Base-by-base conservation (phyloP, 108 stramenopile species). In the Cyclotella baltica region DNA sequence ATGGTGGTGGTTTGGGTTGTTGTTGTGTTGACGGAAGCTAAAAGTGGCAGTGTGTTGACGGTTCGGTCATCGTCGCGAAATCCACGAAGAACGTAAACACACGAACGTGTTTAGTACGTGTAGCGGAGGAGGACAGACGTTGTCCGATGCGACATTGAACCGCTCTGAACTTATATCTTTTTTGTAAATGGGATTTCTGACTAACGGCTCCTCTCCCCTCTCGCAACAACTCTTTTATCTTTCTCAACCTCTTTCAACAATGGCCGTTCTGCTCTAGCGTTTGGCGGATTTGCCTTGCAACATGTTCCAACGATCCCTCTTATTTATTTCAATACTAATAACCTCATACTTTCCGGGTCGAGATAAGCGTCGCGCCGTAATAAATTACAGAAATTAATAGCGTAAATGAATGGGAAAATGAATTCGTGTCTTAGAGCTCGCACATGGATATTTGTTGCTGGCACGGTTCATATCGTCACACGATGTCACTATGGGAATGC, bases 1-100 rank as follows among this genome's bases (percentile, higher is more conserved):
- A 90, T 91, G 75, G 67, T 86, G 69, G 31, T 27, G 35, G 51
- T 59, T 64, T 33, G 30, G 43, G 28, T 51, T 18, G 40, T 38
- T 64, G 47, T 33, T n/a, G 19, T 19, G 67, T 29, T 27, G 31
- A 52, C 30, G 25, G 31, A 37, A 9, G 27, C 53, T 22, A 64
- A n/a, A 38, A 33, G 63, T 52, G 52, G 48, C 28, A 28, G 28
- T 15, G 27, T 4, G 27, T 3, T 27, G 57, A 25, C 30, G 57
- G 22, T 58, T 1, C 27, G 30, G 27, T 58, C 57, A 27, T 22
- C 57, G 2, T 25, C 57, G 22, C 22, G 57, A 30, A 15, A 25
- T 58, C 57, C 15, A n/a, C 2, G n/a, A 48, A 16, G n/a, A n/a
- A 48, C 18, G n/a, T n/a, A 48, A 48, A 16, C n/a, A 16, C 18